Conservation (phyloP, 805 yeast species). For the Myxozyma neglecta region DNA sequence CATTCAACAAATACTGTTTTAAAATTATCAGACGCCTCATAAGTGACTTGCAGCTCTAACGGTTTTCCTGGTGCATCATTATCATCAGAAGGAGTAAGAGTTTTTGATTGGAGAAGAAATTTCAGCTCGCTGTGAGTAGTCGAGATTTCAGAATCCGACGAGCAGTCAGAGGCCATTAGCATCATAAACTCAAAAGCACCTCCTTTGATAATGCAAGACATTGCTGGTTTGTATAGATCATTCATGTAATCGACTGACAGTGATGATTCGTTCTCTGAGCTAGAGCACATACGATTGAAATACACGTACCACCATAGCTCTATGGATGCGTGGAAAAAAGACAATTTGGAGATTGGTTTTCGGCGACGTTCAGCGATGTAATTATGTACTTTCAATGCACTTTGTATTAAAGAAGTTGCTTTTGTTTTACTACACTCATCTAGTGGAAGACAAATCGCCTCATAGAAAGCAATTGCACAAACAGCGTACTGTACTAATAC, state of each 20-base stretch:
- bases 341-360: slow-evolving; percentile 14
- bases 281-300: slow-evolving; percentile 31
- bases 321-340: slow-evolving; percentile 28
- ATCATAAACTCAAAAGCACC: slow-evolving; percentile 45
- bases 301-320: slow-evolving; percentile 32
- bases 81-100: not conserved
- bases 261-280: not conserved
- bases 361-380: slow-evolving; percentile 12
- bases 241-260: slow-evolving; percentile 25
- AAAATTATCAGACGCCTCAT: slow-evolving; percentile 1
- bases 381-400: slow-evolving; percentile 19
- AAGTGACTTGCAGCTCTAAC: slow-evolving; percentile 6
- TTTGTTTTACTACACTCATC: not conserved
- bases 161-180: slow-evolving; percentile 41
- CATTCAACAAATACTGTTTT: slow-evolving; percentile 20
- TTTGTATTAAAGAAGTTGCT: not conserved
- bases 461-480: slow-evolving; percentile 17
- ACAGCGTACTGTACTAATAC: slow-evolving; percentile 67
- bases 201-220: slow-evolving; percentile 37
- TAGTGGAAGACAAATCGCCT: slow-evolving; percentile 9
- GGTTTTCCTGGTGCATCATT: not conserved
- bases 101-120: slow-evolving; percentile 21
- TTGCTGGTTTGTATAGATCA: slow-evolving; percentile 35
- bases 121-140: slow-evolving; percentile 34
- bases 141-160: slow-evolving; percentile 9